Percentiles rank a stretch among this genome's conserved stretches.
Conservation (phyloP, 768 basidiomycete species). For the Coprinellus micaceus region DNA sequence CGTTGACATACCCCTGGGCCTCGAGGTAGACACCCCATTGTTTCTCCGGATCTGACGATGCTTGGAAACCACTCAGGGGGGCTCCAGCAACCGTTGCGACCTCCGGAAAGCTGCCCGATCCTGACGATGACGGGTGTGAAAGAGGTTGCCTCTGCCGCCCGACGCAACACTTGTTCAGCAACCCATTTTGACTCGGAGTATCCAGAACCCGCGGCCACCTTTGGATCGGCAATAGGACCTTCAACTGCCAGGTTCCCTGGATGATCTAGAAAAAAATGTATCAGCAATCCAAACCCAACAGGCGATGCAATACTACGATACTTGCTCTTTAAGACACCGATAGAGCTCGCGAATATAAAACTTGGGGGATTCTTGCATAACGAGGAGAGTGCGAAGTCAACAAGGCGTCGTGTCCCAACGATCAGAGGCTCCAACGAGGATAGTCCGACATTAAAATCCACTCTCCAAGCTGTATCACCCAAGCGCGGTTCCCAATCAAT, state of each 20-base stretch:
- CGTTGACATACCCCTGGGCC: constrained; percentile 24
- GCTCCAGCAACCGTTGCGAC: constrained; percentile 41
- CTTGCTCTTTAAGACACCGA: too few relatives aligned
- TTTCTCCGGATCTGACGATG: constrained; percentile 28
- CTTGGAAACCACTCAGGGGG: constrained; percentile 41
- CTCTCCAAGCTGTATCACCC: constrained; percentile 34
- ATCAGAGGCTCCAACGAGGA: constrained; percentile 43
- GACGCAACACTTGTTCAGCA: constrained; percentile 30
- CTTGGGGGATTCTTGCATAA: constrained; percentile 22
- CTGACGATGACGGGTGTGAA: constrained; percentile 34
- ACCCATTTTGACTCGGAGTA: constrained; percentile 43
- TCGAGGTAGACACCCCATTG: constrained; percentile 30
- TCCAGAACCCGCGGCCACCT: constrained; percentile 29
- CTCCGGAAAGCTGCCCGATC: constrained; percentile 43
- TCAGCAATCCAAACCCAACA: too few relatives aligned
- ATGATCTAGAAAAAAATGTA: too few relatives aligned
- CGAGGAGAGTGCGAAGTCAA: constrained; percentile 36
- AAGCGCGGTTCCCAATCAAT: background rate
- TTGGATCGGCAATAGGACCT: constrained; percentile 18
- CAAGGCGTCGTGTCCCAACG: constrained; percentile 35
- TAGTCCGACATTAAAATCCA: constrained; percentile 44
- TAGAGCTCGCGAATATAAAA: constrained; percentile 38
- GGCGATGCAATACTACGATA: too few relatives aligned
- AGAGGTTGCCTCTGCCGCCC: constrained; percentile 23
- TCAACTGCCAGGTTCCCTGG: constrained; percentile 21